Conservation (phyloP, 805 yeast species). For the Schwanniomyces polymorphus region DNA sequence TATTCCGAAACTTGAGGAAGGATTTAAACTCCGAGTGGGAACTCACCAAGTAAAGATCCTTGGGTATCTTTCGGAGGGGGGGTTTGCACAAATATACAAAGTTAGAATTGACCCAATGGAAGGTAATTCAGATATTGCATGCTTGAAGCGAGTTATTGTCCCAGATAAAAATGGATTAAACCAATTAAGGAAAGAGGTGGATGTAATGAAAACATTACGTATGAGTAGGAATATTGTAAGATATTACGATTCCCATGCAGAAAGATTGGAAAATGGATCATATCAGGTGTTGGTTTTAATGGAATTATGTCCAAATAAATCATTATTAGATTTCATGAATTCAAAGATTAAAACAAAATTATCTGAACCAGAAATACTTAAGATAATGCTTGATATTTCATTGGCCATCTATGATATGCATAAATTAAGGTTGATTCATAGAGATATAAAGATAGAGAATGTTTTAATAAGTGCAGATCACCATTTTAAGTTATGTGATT, state of each 20-base stretch:
- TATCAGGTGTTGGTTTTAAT: slow-evolving; percentile 89
- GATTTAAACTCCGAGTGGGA: slow-evolving; percentile 42
- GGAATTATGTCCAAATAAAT: slow-evolving; percentile 89
- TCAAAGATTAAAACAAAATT: slow-evolving; percentile 76
- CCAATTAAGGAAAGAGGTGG: slow-evolving; percentile 71
- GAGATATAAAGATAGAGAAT: slow-evolving; percentile 94
- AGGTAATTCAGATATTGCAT: slow-evolving; percentile 51
- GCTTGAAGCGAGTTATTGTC: slow-evolving; percentile 73
- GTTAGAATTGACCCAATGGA: slow-evolving; percentile 54
- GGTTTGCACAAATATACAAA: slow-evolving; percentile 77
- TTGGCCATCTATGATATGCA: slow-evolving; percentile 87
- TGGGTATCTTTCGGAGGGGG: slow-evolving; percentile 52
- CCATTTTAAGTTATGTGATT: slow-evolving; percentile 84
- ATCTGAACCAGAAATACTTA: slow-evolving; percentile 71
- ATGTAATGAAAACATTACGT: slow-evolving; percentile 68
- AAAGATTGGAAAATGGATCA: slow-evolving; percentile 48
- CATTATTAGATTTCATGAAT: slow-evolving; percentile 90
- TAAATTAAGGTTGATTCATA: slow-evolving; percentile 71
- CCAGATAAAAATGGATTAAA: slow-evolving; percentile 68
- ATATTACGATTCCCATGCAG: slow-evolving; percentile 77
- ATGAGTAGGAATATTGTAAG: slow-evolving; percentile 60
- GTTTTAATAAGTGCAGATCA: slow-evolving; percentile 74
- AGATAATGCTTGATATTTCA: slow-evolving; percentile 80
- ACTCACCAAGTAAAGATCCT: slow-evolving; percentile 35
- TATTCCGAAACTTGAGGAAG: slow-evolving; percentile 34